Percentiles rank a stretch among this genome's conserved stretches.
These are phyloP conservation scores for Aspergillus floridensis DNA, from an alignment of 2,329 filamentous ascomycete species.

Conservation along the genomic window DNA sequence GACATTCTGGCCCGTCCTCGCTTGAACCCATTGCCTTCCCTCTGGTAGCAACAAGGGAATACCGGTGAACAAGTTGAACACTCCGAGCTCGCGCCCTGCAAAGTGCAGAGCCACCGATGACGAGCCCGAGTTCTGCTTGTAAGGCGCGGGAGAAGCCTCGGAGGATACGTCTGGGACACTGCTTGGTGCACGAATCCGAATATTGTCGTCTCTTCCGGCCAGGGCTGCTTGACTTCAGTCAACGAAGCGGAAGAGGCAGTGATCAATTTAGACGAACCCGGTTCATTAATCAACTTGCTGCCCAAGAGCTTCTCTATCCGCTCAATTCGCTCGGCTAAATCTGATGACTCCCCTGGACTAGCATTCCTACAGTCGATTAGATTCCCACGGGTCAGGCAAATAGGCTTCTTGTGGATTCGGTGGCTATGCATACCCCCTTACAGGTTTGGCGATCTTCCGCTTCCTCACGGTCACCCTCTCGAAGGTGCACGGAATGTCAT, in stretches of 20 bases:
- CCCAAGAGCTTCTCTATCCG: conserved; percentile 41
- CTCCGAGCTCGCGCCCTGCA: conserved; percentile 48
- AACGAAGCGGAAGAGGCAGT: neutral
- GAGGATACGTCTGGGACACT: neutral
- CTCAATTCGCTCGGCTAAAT: conserved; percentile 41
- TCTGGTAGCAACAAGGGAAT: conserved; percentile 51
- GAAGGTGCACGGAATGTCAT: conserved; percentile 50
- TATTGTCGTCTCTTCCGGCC: conserved; percentile 11
- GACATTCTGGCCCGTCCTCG: conserved; percentile 44
- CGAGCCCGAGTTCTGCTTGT: conserved; percentile 19
- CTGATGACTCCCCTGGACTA: conserved; percentile 25
- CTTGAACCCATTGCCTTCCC: conserved; percentile 50
- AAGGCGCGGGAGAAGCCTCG: neutral
- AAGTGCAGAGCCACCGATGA: conserved; percentile 47
- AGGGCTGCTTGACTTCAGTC: conserved; percentile 13
- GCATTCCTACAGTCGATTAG: neutral
- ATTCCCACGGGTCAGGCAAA: neutral
- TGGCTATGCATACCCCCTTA: conserved; percentile 25
- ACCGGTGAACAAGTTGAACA: conserved; percentile 49
- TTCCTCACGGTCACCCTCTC: conserved; percentile 30
- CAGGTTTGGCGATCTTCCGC: conserved; percentile 26
- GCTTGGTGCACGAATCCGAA: neutral
- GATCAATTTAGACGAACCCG: conserved; percentile 18
- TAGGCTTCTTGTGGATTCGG: neutral
- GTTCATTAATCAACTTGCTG: conserved; percentile 26